Conservation (phyloP, 805 yeast genomes). For the Jamesozyma spencerorum region DNA sequence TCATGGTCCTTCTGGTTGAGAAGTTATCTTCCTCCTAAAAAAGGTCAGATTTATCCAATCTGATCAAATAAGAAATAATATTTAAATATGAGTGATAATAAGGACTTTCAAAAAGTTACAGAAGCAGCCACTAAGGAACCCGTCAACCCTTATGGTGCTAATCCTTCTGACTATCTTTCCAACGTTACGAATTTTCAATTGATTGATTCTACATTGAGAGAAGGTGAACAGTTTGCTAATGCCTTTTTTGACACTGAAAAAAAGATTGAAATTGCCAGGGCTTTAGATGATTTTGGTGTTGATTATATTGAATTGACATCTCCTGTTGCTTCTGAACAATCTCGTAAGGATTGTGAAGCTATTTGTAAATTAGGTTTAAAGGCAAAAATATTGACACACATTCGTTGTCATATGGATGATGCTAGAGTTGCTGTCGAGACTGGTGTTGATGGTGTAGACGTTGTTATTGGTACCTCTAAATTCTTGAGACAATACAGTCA, state of each 20-base stretch:
- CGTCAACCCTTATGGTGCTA: conserved; percentile 86
- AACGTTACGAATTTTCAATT: conserved; percentile 83
- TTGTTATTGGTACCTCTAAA: conserved; percentile 94
- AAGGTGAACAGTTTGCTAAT: conserved; percentile 98
- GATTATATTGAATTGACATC: conserved; percentile 98
- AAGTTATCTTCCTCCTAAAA: no score
- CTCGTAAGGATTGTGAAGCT: conserved; percentile 90
- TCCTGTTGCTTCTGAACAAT: conserved; percentile 95
- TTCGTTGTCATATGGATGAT: conserved; percentile 98
- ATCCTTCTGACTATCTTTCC: conserved; percentile 84
- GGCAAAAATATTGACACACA: conserved; percentile 92
- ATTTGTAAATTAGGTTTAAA: conserved; percentile 96
- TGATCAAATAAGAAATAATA: not conserved
- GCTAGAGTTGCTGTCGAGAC: conserved; percentile 95
- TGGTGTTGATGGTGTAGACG: conserved; percentile 98
- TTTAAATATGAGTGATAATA: conserved; percentile 2
- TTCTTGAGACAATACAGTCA: conserved; percentile 90
- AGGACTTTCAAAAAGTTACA: conserved; percentile 12
- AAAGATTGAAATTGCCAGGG: conserved; percentile 94
- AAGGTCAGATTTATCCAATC: not conserved
- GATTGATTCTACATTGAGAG: conserved; percentile 92
- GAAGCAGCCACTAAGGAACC: conserved; percentile 10
- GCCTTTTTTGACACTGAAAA: conserved; percentile 92
- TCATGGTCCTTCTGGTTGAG: not conserved
- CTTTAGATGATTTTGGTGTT: conserved; percentile 94